phyloP scores from a whole-genome alignment of 208 protist species.

The Leishmania lainsoni region DNA sequence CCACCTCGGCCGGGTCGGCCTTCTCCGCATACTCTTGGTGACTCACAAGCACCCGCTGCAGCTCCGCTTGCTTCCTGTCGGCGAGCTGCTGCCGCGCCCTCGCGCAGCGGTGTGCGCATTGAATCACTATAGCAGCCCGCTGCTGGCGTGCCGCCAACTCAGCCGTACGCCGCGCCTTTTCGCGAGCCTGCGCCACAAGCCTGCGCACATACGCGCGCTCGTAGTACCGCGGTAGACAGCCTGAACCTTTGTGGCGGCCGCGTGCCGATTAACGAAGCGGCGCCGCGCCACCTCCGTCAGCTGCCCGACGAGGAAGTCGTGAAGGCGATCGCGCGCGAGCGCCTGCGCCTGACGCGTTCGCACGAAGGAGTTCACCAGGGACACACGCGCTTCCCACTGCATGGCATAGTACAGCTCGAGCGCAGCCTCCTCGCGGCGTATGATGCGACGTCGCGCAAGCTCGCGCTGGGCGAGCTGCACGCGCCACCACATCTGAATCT shows the following conservation, averaged over 20 bases:
- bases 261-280: conserved; percentile 46
- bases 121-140: conserved; percentile 63
- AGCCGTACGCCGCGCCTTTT: conserved; percentile 35
- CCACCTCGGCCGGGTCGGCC: conserved; percentile 67
- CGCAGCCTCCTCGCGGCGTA: conserved; percentile 56
- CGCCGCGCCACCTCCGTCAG: conserved; percentile 41
- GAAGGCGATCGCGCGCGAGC: conserved; percentile 18
- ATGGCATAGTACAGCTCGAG: conserved; percentile 59
- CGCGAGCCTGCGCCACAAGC: conserved; percentile 48
- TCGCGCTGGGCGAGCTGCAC: conserved; percentile 44
- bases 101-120: conserved; percentile 62
- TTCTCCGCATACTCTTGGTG: conserved; percentile 54
- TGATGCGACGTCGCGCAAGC: conserved; percentile 22
- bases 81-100: conserved; percentile 39
- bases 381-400: conserved; percentile 64
- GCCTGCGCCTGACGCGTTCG: conserved; percentile 42
- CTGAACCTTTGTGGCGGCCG: conserved; percentile 74
- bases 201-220: conserved; percentile 70
- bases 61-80: conserved; percentile 33
- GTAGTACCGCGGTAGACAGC: conserved; percentile 80
- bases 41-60: conserved; percentile 44
- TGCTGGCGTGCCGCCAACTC: conserved; percentile 45
- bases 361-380: conserved; percentile 54
- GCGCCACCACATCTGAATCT: conserved; percentile 83
- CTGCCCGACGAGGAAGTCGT: conserved; percentile 39